phyloP scores from a whole-genome alignment of 2,329 filamentous ascomycete species.

The Clarireedia paspali region DNA sequence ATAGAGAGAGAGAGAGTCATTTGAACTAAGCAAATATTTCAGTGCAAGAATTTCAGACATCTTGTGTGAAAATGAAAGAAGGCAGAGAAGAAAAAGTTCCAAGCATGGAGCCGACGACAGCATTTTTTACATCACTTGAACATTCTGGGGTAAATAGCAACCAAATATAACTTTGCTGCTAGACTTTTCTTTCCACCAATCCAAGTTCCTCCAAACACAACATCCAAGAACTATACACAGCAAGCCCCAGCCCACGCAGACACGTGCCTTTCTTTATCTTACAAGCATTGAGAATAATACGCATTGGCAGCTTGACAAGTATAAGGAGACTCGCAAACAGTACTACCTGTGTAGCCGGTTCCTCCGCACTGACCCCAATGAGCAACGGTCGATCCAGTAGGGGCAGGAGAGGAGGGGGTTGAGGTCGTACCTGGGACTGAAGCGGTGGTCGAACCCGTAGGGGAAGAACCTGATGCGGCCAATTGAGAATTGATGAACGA shows the following conservation, averaged over 20 bases:
- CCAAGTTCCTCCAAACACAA: too few relatives aligned
- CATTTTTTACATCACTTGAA: too few relatives aligned
- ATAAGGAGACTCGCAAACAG: slow-evolving; percentile 10
- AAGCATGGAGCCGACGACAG: too few relatives aligned
- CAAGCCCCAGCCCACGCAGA: background rate
- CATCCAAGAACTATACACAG: too few relatives aligned
- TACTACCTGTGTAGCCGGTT: slow-evolving; percentile 12
- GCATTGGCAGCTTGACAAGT: slow-evolving; percentile 13
- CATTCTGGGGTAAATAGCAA: too few relatives aligned
- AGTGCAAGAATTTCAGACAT: too few relatives aligned
- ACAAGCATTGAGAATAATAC: slow-evolving; percentile 18
- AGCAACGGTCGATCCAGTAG: background rate
- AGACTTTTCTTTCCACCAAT: too few relatives aligned
- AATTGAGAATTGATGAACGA: slow-evolving; percentile 49
- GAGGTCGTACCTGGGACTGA: background rate
- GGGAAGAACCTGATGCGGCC: slow-evolving; percentile 3
- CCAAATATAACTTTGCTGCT: too few relatives aligned
- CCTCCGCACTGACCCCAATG: slow-evolving; percentile 14
- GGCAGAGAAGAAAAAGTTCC: too few relatives aligned
- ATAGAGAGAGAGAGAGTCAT: too few relatives aligned
- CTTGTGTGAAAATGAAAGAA: too few relatives aligned
- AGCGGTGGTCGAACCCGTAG: slow-evolving; percentile 1
- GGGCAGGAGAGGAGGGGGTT: background rate
- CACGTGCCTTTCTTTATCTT: background rate
- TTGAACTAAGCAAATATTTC: too few relatives aligned